phyloP scores from a whole-genome alignment of 2,329 filamentous ascomycete genomes.

The Chalaropsis ovoidea region DNA sequence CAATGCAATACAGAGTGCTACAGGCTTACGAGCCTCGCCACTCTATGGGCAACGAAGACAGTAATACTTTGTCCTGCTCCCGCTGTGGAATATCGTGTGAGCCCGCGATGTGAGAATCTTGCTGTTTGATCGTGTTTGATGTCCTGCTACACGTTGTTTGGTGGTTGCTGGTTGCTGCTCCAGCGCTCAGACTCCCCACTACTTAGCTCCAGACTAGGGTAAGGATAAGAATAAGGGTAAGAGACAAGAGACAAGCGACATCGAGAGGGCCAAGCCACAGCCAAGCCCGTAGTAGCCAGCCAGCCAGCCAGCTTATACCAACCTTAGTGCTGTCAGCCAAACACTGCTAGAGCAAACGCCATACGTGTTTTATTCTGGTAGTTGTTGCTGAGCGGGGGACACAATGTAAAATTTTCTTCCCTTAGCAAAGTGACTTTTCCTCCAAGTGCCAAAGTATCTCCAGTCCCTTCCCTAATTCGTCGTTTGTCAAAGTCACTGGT shows the following conservation, averaged over 20 bases:
- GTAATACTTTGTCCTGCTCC: not conserved
- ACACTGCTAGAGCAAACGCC: not conserved
- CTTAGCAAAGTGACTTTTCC: not conserved
- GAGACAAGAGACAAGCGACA: not conserved
- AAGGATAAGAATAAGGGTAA: not conserved
- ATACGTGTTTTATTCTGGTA: not conserved
- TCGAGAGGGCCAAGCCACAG: not conserved
- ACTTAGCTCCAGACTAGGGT: not conserved
- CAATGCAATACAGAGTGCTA: not conserved
- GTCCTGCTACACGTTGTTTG: not conserved
- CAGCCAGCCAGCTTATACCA: not conserved
- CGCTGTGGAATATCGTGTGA: not conserved
- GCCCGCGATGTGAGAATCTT: not conserved
- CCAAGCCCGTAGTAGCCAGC: not conserved
- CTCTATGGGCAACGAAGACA: not conserved
- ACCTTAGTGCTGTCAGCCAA: not conserved
- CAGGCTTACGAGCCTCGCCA: not conserved
- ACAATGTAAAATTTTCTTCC: not conserved
- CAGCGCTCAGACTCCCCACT: constrained; percentile 1
- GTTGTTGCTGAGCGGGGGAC: not conserved
- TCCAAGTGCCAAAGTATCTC: not conserved
- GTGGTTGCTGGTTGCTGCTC: not conserved
- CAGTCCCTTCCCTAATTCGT: not conserved
- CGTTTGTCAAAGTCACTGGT: not conserved
- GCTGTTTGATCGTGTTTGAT: constrained; percentile 10